phyloP scores from a whole-genome alignment of 1,284 basidiomycete species.

The Ceratorhiza oryzae-sativae region DNA sequence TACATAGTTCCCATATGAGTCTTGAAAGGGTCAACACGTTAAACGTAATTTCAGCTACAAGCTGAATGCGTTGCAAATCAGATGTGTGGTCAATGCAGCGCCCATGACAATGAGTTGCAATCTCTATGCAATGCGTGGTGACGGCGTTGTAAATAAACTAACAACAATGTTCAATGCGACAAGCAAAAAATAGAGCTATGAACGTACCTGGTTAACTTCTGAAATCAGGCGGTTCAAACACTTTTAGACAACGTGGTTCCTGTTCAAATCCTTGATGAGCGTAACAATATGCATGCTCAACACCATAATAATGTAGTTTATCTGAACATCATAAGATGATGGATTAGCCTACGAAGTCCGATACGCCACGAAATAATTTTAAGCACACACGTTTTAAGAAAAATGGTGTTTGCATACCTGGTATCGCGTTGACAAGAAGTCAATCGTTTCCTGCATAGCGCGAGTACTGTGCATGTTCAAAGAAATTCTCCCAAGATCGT shows the following conservation, averaged over 20 bases:
- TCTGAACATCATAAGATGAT: constrained; percentile 76
- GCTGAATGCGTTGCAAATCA: constrained; percentile 92
- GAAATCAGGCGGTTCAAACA: constrained; percentile 97
- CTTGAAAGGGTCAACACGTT: constrained; percentile 98
- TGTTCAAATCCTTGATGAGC: constrained; percentile 99
- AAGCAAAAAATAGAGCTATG: constrained; percentile 14
- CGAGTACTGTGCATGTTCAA: constrained; percentile 99
- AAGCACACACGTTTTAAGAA: constrained; percentile 8
- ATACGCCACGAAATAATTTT: constrained; percentile 1
- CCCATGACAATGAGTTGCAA: constrained; percentile 98
- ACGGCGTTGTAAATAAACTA: constrained; percentile 99
- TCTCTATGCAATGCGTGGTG: constrained; percentile 98
- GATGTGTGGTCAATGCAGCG: constrained; percentile 99
- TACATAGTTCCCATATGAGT: constrained; percentile 97
- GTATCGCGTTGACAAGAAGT: constrained; percentile 94
- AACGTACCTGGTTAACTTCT: constrained; percentile 91
- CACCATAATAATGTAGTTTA: constrained; percentile 96
- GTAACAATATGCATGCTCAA: constrained; percentile 98
- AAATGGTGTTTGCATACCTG: constrained; percentile 67
- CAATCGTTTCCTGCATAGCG: constrained; percentile 99
- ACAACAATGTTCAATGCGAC: neutral
- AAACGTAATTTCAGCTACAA: constrained; percentile 99
- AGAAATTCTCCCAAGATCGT: constrained; percentile 97
- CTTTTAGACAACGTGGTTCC: constrained; percentile 99
- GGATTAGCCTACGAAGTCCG: constrained; percentile 35